Base-by-base conservation (phyloP, 202 grass and related monocot genomes). In the Musa balbisiana region DNA sequence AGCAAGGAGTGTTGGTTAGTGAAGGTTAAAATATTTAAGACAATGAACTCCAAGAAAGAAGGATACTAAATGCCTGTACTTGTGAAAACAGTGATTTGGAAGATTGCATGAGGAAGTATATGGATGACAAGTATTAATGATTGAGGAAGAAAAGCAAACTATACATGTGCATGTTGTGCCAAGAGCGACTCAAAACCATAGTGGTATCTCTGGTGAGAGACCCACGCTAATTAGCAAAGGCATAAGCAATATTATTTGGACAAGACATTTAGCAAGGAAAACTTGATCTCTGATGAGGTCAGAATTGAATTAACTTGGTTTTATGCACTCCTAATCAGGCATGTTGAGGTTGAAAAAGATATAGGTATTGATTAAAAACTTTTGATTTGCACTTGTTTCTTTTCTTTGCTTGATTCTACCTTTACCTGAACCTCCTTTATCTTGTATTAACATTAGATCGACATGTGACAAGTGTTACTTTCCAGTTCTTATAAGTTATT, bases 401-500 rank as follows among this genome's bases (percentile, higher is more conserved):
- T 43, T 43, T 43, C 21, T 25, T 64, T 64, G 20, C 62, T 64
- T 64, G 19, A 64, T 1, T 22, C 62, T 22, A 20, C 62, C 21
- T 64, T 12, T 26, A 12, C 14, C 14, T 22, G 50, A 10, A 51
- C 25, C 20, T 70, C 10, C 33, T 51, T 51, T 20, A 11, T 70
- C 33, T 70, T 70, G 16, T 70, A 51, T 70, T 11, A 25, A 9
- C 49, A 25, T 13, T 52, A 9, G 23, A 53, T 24, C 8, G 4
- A 73, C 6, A 24, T 11, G 23, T 53, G 2, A 12, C 23, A 26
- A 73, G 11, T 73, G n/a, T 70, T 70, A 15, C 12, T 49, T 4
- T 4, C 19, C 9, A 19, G 67, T 73, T 74, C 27, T 16, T 70
- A 75, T 75, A 68, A 69, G 13, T 71, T 50, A 4, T 65, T 51